These are phyloP conservation scores for Phytophthora cactorum DNA, from an alignment of 352 stramenopile genomes.

Conservation along the genomic window DNA sequence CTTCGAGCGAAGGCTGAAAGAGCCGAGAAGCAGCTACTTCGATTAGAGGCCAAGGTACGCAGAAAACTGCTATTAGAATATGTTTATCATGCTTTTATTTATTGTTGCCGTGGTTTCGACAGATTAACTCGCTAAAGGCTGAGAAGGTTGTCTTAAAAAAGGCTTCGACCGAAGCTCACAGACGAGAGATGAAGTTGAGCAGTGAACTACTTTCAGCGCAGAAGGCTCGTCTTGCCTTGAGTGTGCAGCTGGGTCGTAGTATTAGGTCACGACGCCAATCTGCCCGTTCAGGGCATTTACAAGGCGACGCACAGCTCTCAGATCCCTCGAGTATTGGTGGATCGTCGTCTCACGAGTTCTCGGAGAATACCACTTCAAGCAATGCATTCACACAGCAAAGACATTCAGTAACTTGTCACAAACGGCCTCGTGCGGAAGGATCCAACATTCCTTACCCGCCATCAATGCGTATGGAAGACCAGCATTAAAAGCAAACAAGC, in stretches of 20 bases:
- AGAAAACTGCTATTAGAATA: not conserved
- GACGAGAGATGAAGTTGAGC: constrained; percentile 57
- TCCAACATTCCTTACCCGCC: constrained; percentile 51
- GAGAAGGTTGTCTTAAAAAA: constrained; percentile 56
- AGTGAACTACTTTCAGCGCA: constrained; percentile 41
- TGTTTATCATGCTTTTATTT: not conserved
- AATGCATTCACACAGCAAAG: not conserved
- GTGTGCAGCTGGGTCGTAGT: not conserved
- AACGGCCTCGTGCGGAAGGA: constrained; percentile 31
- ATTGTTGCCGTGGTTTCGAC: not conserved
- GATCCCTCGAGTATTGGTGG: not conserved
- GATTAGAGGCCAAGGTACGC: constrained; percentile 57
- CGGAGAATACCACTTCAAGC: not conserved
- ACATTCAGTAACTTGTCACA: constrained; percentile 5
- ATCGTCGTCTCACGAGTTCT: not conserved
- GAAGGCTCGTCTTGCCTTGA: constrained; percentile 14
- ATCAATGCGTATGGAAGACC: too few relatives aligned
- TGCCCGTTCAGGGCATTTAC: not conserved
- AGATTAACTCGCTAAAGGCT: constrained; percentile 59
- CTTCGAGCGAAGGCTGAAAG: constrained; percentile 34
- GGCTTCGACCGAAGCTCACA: constrained; percentile 27
- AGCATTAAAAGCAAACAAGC: too few relatives aligned
- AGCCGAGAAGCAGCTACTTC: constrained; percentile 47
- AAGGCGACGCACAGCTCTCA: not conserved
- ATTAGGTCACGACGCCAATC: not conserved